Evolutionary conservation across 805 yeast species (phyloP), one percentile per base, ranked within the genome.

Genomic region (Ogataea paraovalis): DNA sequence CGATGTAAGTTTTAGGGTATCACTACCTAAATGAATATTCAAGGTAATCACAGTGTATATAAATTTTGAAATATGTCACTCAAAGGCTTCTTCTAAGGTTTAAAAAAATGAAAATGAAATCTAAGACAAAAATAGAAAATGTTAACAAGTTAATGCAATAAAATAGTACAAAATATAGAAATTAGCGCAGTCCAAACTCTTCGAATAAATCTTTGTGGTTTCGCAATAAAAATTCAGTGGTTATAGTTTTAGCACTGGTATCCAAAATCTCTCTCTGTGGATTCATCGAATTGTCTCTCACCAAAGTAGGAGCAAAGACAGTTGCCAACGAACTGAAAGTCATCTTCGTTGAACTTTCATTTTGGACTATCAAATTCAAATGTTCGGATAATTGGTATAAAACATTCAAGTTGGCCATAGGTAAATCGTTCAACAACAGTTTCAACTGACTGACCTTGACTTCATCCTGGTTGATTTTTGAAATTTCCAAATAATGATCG

Each of bases 261-360:
- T 94, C 98, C 45, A 73, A 60, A 64, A 94, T 79, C 64, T 94
- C 99, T 46, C 83, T 77, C 54, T 85, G 89, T 7, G 96, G 91
- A 37, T 81, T 75, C 49, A 75, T 69, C 7, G 59, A 49, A 33
- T 58, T 51, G 58, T 89, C 96, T 42, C 96, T 75, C 0, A 90
- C 84, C 39, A 94, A 68, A 7, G 97, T 89, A 3, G 99, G 98
- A 1, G 97, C 96, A 73, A 94, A 94, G 7, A 92, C 97, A 39
- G 94, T 88, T 0, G 96, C 83, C 45, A 94, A 68, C 59, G 94
- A 90, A 65, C 82, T 82, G 56, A 78, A 72, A 38, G 78, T 87
- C 99, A 94, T 94, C 64, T 91, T 75, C 62, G 91, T 94, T 39
- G 67, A 61, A 12, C 65, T 65, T 40, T 79, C 72, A 61, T 74